A percentile compares a stretch with the other conserved stretches of the same genome.
phyloP scores from a whole-genome alignment of 78 protist genomes.

The Trichosphaerium sp. region DNA sequence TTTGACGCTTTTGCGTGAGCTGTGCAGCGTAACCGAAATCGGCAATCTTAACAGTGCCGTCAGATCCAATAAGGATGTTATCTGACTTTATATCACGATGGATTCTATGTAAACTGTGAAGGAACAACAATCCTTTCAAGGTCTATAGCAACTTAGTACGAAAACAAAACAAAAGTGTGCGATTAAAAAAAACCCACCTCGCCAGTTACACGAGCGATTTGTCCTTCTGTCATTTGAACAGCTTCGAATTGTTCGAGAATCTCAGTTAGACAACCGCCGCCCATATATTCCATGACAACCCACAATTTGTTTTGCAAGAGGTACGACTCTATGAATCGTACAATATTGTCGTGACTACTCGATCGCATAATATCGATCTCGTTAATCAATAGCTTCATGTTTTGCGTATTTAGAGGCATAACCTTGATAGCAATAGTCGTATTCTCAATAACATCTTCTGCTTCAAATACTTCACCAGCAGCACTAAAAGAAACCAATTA shows the following conservation, averaged over 20 bases:
- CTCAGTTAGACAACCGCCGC: conserved; percentile 58
- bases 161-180: background rate
- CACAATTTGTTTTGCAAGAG: conserved; percentile 41
- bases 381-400: conserved; percentile 19
- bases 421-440: conserved; percentile 50
- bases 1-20: conserved; percentile 25
- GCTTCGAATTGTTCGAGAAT: conserved; percentile 44
- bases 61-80: conserved; percentile 41
- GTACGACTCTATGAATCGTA: conserved; percentile 44
- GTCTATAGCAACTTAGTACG: conserved; percentile 29
- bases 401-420: conserved; percentile 50
- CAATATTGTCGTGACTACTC: conserved; percentile 42
- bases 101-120: conserved; percentile 43
- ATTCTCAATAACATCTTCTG: conserved; percentile 11
- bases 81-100: conserved; percentile 75
- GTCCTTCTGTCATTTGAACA: conserved; percentile 32
- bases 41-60: conserved; percentile 49
- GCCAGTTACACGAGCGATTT: conserved; percentile 35
- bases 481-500: conserved; percentile 6
- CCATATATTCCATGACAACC: conserved; percentile 63
- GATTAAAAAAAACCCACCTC: conserved; percentile 11
- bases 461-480: conserved; percentile 58
- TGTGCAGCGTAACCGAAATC: conserved; percentile 74
- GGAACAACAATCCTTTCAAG: conserved; percentile 38
- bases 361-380: conserved; percentile 61